Conservation (phyloP, 2,329 filamentous ascomycete genomes). For the Microthyrium microscopicum region DNA sequence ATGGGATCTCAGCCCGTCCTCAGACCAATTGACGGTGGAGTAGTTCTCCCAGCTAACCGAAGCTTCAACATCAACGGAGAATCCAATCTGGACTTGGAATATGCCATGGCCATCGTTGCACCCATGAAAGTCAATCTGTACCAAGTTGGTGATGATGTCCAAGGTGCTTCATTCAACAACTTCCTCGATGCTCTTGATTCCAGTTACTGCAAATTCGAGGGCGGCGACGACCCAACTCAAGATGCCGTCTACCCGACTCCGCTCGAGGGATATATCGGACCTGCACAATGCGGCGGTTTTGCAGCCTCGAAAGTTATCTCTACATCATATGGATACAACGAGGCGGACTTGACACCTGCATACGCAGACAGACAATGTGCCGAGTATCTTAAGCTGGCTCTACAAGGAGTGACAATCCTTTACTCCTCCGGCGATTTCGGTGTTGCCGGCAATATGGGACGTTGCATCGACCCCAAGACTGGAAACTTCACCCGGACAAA, state of each 20-base stretch:
- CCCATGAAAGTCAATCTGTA: slow-evolving; percentile 7
- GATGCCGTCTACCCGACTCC: slow-evolving; percentile 31
- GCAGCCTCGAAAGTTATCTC: slow-evolving; percentile 17
- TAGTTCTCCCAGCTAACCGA: slow-evolving; percentile 8
- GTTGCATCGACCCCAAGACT: slow-evolving; percentile 24
- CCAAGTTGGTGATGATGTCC: slow-evolving; percentile 25
- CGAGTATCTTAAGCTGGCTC: slow-evolving; percentile 23
- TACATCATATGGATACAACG: slow-evolving; percentile 24
- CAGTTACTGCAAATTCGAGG: slow-evolving; percentile 6
- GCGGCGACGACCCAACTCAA: slow-evolving; percentile 23
- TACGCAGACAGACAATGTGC: slow-evolving; percentile 24
- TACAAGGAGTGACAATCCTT: slow-evolving; percentile 23
- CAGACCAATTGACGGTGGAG: slow-evolving; percentile 30
- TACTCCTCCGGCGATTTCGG: slow-evolving; percentile 24
- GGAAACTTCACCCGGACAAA: slow-evolving; percentile 27
- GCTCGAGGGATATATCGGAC: slow-evolving; percentile 16
- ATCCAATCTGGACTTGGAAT: slow-evolving; percentile 8
- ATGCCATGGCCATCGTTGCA: slow-evolving; percentile 5
- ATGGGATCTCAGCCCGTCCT: slow-evolving; percentile 29
- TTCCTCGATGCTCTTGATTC: slow-evolving; percentile 8
- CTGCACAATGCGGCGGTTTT: slow-evolving; percentile 4
- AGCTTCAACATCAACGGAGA: slow-evolving; percentile 9
- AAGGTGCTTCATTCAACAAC: slow-evolving; percentile 10
- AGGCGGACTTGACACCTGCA: slow-evolving; percentile 20
- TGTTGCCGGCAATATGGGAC: slow-evolving; percentile 12